Percentiles rank a stretch among this genome's conserved stretches.
phyloP scores from a whole-genome alignment of 345 rosid species.

The Ricinus communis region DNA sequence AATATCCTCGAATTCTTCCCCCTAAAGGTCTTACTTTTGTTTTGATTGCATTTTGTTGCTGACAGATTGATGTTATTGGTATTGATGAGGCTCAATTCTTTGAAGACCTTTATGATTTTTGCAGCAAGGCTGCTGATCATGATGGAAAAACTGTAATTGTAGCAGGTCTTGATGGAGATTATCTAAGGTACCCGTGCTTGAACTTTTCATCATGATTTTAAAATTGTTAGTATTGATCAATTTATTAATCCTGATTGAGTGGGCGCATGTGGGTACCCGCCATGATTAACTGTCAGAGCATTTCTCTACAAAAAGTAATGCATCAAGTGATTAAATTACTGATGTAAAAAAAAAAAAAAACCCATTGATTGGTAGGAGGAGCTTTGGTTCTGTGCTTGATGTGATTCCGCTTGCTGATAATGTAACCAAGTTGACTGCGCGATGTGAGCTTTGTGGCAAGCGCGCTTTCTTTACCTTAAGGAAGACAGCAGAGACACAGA shows the following conservation, averaged over 20 bases:
- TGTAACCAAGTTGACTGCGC: conserved; percentile 68
- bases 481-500: conserved; percentile 55
- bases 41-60: not conserved
- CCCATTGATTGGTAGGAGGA: conserved; percentile 54
- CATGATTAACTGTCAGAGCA: no score
- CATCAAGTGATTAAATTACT: no score
- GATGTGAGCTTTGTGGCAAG: conserved; percentile 83
- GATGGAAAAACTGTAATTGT: conserved; percentile 76
- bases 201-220: no score
- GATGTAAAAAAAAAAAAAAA: no score
- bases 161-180: conserved; percentile 92
- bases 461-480: conserved; percentile 77
- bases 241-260: no score
- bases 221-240: no score
- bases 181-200: conserved; percentile 74
- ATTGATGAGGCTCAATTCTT: conserved; percentile 95
- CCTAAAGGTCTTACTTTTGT: no score
- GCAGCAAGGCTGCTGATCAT: conserved; percentile 74
- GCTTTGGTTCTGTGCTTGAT: conserved; percentile 85
- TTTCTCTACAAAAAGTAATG: no score
- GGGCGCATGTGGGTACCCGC: no score
- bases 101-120: conserved; percentile 89
- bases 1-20: not conserved
- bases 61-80: conserved; percentile 86
- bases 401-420: conserved; percentile 81